Percentiles rank a stretch among this genome's conserved stretches.
Conservation (phyloP, 1,139 yeast genomes). For the Scheffersomyces cryptocercus region DNA sequence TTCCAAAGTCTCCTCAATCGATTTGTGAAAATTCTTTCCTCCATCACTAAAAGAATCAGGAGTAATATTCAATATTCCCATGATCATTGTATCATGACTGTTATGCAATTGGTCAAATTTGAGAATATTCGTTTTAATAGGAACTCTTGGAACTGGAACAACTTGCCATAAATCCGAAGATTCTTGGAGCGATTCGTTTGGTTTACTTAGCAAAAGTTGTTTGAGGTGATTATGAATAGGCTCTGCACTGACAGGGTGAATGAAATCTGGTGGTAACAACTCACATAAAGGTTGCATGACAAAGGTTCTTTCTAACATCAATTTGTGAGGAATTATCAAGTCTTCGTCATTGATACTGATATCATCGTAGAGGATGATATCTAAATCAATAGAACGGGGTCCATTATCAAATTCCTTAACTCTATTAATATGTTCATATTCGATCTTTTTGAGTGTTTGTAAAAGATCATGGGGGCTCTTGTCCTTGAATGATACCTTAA, state of each 20-base stretch:
- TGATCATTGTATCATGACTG: constrained; percentile 51
- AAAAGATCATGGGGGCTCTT: constrained; percentile 67
- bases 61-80: constrained; percentile 88
- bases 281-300: constrained; percentile 90
- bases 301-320: constrained; percentile 87
- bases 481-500: constrained; percentile 53
- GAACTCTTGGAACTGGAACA: constrained; percentile 42
- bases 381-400: constrained; percentile 88
- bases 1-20: constrained; percentile 32
- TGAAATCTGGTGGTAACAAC: constrained; percentile 58
- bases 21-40: constrained; percentile 39
- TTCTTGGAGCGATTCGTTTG: constrained; percentile 43
- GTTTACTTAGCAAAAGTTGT: constrained; percentile 48
- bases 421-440: constrained; percentile 69
- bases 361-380: constrained; percentile 74
- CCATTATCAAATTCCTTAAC: constrained; percentile 84
- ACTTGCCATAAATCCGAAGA: constrained; percentile 45
- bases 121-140: constrained; percentile 21
- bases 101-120: constrained; percentile 39
- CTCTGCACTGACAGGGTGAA: constrained; percentile 86
- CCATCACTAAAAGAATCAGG: constrained; percentile 98
- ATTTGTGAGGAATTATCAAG: constrained; percentile 79
- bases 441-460: constrained; percentile 66
- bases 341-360: constrained; percentile 53
- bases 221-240: constrained; percentile 67